A percentile compares a stretch with the other conserved stretches of the same genome.
Evolutionary conservation across 2,329 filamentous ascomycete species (phyloP).

Genomic region (Alternaria postmessia): DNA sequence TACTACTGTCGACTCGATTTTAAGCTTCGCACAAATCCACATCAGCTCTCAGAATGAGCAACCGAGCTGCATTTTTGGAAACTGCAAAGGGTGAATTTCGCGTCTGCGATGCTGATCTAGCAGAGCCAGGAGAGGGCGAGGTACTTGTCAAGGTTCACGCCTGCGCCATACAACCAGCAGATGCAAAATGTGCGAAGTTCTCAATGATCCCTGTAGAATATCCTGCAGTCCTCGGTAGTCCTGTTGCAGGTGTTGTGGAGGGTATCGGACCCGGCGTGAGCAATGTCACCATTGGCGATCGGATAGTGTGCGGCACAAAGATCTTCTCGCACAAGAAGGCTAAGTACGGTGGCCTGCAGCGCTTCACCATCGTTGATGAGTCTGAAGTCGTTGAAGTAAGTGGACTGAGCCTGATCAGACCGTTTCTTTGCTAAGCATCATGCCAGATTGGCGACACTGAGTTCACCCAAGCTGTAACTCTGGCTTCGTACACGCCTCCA

Average conservation of each 20-base stretch:
- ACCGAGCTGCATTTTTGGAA: conserved; percentile 30
- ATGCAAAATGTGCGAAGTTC: conserved; percentile 34
- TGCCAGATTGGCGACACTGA: conserved; percentile 30
- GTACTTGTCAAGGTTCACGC: conserved; percentile 32
- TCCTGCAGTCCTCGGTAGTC: conserved; percentile 37
- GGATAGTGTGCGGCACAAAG: conserved; percentile 37
- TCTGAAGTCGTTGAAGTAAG: conserved; percentile 25
- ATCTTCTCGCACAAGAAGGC: conserved; percentile 28
- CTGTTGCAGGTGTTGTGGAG: conserved; percentile 42
- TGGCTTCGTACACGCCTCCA: conserved; percentile 36
- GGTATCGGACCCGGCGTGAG: conserved; percentile 41
- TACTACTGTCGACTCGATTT: neutral
- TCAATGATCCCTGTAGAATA: conserved; percentile 35
- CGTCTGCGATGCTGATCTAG: conserved; percentile 27
- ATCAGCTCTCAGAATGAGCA: conserved; percentile 34
- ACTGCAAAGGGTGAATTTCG: conserved; percentile 20
- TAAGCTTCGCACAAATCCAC: neutral
- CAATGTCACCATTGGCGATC: conserved; percentile 45
- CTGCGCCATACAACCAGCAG: conserved; percentile 39
- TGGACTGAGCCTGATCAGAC: neutral
- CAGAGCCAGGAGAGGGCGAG: conserved; percentile 25
- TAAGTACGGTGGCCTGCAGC: conserved; percentile 31
- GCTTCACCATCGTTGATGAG: conserved; percentile 27
- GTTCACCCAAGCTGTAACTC: conserved; percentile 31
- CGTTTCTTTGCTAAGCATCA: conserved; percentile 16